Percentiles rank a stretch among this genome's conserved stretches.
phyloP scores from a whole-genome alignment of 2,329 filamentous ascomycete species.

The Ophiostoma sp. region DNA sequence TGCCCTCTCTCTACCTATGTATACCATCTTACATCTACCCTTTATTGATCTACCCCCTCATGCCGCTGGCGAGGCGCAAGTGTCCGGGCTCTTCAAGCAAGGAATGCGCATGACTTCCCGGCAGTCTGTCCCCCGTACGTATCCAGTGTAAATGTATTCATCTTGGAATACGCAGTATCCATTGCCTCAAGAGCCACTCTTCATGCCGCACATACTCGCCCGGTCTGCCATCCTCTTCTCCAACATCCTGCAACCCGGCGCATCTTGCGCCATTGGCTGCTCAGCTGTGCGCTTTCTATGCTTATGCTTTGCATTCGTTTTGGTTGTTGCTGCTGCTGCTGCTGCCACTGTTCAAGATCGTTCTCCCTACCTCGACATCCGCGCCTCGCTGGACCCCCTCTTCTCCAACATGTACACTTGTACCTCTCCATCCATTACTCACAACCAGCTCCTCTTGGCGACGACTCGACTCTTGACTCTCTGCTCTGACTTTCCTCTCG shows the following conservation, averaged over 20 bases:
- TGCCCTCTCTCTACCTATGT: not conserved
- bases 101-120: not conserved
- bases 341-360: not conserved
- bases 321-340: not conserved
- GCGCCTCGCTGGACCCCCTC: not conserved
- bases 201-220: not conserved
- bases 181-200: not conserved
- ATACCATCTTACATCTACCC: not conserved
- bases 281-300: not conserved
- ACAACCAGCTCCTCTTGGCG: not conserved
- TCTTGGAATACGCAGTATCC: too few relatives aligned
- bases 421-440: slow-evolving; percentile 7
- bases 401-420: slow-evolving; percentile 4
- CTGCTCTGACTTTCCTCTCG: not conserved
- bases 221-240: not conserved
- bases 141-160: not conserved
- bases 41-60: not conserved
- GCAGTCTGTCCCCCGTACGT: not conserved
- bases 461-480: not conserved
- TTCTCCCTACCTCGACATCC: not conserved
- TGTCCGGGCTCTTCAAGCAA: not conserved
- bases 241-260: slow-evolving; percentile 4
- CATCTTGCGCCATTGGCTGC: slow-evolving; percentile 10
- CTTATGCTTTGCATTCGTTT: slow-evolving; percentile 1
- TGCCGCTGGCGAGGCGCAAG: not conserved